Evolutionary conservation across 345 rosid genomes (phyloP).

Genomic region (Lenwebbia sp.): DNA sequence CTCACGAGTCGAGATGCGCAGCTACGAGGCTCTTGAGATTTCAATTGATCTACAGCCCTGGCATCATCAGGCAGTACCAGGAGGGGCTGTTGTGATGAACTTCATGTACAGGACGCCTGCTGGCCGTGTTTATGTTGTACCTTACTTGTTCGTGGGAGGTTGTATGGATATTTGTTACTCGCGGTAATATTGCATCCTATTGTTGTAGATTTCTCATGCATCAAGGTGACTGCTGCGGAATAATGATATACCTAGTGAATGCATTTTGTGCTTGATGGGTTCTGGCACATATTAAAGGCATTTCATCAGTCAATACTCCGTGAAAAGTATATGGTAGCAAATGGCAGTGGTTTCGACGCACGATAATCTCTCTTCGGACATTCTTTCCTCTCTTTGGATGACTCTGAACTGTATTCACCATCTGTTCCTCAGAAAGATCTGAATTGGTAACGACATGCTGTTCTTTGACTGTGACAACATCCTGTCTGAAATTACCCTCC

Average conservation of each 20-base stretch:
- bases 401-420: background rate
- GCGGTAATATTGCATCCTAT: background rate
- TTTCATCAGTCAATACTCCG: background rate
- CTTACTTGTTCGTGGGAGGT: background rate
- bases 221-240: background rate
- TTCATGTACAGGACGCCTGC: background rate
- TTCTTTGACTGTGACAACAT: background rate
- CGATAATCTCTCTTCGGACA: background rate
- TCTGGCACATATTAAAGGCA: background rate
- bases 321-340: background rate
- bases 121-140: background rate
- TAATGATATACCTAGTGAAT: background rate
- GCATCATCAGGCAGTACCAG: background rate
- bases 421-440: background rate
- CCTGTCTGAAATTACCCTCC: background rate
- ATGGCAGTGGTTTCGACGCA: background rate
- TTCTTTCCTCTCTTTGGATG: background rate
- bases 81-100: background rate
- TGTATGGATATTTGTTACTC: background rate
- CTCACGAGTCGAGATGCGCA: slow-evolving; percentile 84
- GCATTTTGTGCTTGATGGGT: background rate
- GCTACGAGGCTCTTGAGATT: slow-evolving; percentile 18
- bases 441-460: background rate
- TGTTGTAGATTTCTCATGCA: background rate
- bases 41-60: background rate